These are phyloP conservation scores for Triticum timopheevii DNA, from an alignment of 176 grass and related monocot genomes.

Conservation along the genomic window DNA sequence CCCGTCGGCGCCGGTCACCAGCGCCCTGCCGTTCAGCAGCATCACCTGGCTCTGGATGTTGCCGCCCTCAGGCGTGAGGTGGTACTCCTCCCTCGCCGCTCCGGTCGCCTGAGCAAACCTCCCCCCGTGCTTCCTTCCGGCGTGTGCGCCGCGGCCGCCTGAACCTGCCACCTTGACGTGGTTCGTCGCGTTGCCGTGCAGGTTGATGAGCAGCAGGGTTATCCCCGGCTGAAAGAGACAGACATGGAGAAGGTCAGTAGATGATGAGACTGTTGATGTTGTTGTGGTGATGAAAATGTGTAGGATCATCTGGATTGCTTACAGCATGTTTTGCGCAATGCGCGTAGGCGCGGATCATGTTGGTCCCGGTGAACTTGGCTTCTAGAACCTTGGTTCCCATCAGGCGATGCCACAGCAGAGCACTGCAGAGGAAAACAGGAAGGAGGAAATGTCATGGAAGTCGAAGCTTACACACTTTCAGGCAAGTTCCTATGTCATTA, in stretches of 20 bases:
- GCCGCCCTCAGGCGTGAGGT: conserved; percentile 49
- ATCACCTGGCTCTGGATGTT: conserved; percentile 66
- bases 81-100: conserved; percentile 63
- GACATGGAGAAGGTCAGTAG: not conserved
- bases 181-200: conserved; percentile 51
- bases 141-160: not conserved
- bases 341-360: conserved; percentile 59
- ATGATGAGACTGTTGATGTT: not conserved
- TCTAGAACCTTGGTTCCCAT: conserved; percentile 72
- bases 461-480: not conserved
- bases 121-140: conserved; percentile 9
- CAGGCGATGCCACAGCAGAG: conserved; percentile 83
- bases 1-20: conserved; percentile 47
- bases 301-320: conserved; percentile 3
- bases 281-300: not conserved
- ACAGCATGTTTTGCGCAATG: conserved; percentile 72
- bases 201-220: conserved; percentile 89
- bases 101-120: not conserved
- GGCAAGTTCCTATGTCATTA: conserved; percentile 8
- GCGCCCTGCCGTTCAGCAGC: conserved; percentile 60
- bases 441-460: not conserved
- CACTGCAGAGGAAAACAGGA: conserved; percentile 28
- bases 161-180: conserved; percentile 28
- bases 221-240: conserved; percentile 65
- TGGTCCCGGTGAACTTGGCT: conserved; percentile 46